These are phyloP conservation scores for Leccinum disarticulatum DNA, from an alignment of 768 basidiomycete species.

Conservation along the genomic window DNA sequence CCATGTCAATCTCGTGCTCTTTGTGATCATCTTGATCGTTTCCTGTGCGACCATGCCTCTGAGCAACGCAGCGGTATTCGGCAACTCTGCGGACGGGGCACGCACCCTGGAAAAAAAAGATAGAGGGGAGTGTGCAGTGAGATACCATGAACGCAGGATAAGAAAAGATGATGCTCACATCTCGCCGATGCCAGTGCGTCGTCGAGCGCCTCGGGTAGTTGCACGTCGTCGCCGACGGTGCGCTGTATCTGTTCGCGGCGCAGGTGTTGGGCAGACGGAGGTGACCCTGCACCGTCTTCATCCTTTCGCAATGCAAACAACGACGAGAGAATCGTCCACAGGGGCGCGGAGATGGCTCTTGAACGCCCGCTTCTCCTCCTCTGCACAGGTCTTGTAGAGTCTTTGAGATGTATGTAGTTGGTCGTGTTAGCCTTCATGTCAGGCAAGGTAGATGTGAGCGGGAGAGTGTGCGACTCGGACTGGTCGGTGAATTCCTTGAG, in stretches of 20 bases:
- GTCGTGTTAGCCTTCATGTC: conserved; percentile 95
- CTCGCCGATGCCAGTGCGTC: conserved; percentile 74
- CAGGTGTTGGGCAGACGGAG: conserved; percentile 52
- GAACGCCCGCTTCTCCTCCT: conserved; percentile 61
- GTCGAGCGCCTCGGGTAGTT: conserved; percentile 55
- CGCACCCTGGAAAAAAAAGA: conserved; percentile 58
- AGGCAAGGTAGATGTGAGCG: conserved; percentile 83
- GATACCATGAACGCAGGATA: not conserved
- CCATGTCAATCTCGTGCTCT: conserved; percentile 21
- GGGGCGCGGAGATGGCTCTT: conserved; percentile 46
- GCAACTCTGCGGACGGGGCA: conserved; percentile 80
- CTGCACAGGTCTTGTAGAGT: conserved; percentile 77
- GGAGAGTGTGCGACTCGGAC: conserved; percentile 61
- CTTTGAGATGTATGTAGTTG: conserved; percentile 79
- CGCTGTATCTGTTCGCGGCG: conserved; percentile 48
- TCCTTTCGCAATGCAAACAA: conserved; percentile 37
- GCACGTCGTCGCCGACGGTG: conserved; percentile 48
- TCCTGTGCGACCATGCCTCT: conserved; percentile 96
- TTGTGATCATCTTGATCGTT: conserved; percentile 94
- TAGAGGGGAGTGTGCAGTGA: not conserved
- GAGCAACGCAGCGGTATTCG: conserved; percentile 90
- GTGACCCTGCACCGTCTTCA: conserved; percentile 28
- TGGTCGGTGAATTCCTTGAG: conserved; percentile 62
- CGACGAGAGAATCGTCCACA: conserved; percentile 54
- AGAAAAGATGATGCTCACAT: conserved; percentile 51